A percentile compares a stretch with the other conserved stretches of the same genome.
These are phyloP conservation scores for Didymella exigua DNA, from an alignment of 2,329 filamentous ascomycete species.

Conservation along the genomic window DNA sequence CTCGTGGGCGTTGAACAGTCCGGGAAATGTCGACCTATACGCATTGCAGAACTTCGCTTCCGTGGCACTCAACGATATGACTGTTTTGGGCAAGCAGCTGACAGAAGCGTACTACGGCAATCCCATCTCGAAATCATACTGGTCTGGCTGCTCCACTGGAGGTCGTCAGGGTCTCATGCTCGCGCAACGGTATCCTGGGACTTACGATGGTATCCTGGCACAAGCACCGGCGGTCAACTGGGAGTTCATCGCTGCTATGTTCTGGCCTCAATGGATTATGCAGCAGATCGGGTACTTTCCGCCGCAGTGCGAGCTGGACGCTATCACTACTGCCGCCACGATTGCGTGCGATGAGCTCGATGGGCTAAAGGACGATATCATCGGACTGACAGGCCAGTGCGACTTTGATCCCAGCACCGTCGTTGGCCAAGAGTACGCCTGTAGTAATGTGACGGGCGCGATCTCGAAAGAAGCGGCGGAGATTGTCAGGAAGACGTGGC, in stretches of 20 bases:
- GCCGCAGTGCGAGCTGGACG: conserved; percentile 30
- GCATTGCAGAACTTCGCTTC: conserved; percentile 43
- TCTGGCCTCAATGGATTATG: conserved; percentile 30
- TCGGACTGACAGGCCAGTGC: conserved; percentile 28
- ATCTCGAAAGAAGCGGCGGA: conserved; percentile 8
- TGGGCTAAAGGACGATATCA: conserved; percentile 26
- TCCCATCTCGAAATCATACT: conserved; percentile 39
- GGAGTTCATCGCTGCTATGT: conserved; percentile 16
- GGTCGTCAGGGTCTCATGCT: conserved; percentile 40
- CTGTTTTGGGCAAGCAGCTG: conserved; percentile 12
- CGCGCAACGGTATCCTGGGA: conserved; percentile 37
- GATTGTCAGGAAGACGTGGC: conserved; percentile 14
- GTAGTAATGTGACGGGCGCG: neutral
- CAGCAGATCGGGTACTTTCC: conserved; percentile 12
- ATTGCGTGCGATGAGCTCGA: conserved; percentile 32
- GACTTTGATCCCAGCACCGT: conserved; percentile 23
- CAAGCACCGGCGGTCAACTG: conserved; percentile 32
- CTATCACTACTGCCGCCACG: conserved; percentile 24
- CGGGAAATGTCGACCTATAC: conserved; percentile 29
- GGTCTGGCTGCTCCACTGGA: conserved; percentile 42
- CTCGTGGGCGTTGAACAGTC: conserved; percentile 17
- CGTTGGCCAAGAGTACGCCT: conserved; percentile 8
- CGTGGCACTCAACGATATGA: conserved; percentile 38
- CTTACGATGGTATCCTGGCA: conserved; percentile 40
- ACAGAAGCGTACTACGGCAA: conserved; percentile 36